Base-by-base conservation (phyloP, 768 basidiomycete species). In the Macrolepiota fuliginosa region DNA sequence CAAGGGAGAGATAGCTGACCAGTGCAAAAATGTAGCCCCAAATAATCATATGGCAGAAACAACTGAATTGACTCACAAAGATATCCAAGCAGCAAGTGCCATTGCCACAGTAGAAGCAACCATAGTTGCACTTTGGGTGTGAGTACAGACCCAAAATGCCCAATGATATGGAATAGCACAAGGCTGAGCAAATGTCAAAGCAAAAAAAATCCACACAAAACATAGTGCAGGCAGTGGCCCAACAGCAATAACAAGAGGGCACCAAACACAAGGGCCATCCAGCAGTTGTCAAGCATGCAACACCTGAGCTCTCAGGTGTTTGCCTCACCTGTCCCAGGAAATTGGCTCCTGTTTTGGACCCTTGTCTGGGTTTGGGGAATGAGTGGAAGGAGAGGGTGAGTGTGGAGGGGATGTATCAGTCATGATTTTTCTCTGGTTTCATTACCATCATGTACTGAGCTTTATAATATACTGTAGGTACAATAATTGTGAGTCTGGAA, bases 81-180 rank as follows among this genome's bases (percentile, higher is more conserved):
- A n/a, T n/a, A n/a, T n/a, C n/a, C n/a, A n/a, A n/a, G n/a, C n/a
- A n/a, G n/a, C n/a, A n/a, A n/a, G n/a, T n/a, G n/a, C n/a, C n/a
- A n/a, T n/a, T n/a, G n/a, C 27, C 13, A 50, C 17, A 15, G 49
- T 50, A 12, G 47, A 40, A 6, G 36, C 46, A 37, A 58, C 24
- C 56, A 58, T 58, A n/a, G 56, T 58, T 11, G 47, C 17, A 11
- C 56, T 50, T 25, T 50, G 47, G 24, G 19, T 47, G 24, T 58
- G 47, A 7, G 46, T 35, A 13, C 46, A 19, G 37, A 58, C 49
- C 1, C 22, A 13, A 17, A 22, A 17, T 36, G 47, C 32, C 19
- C 49, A 17, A 5, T n/a, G n/a, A n/a, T 24, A 50, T 22, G 56
- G 46, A 24, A 58, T 10, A 17, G 47, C n/a, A 6, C 49, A 9